phyloP scores from a whole-genome alignment of 306 rosid genomes.

The Purshia tridentata region DNA sequence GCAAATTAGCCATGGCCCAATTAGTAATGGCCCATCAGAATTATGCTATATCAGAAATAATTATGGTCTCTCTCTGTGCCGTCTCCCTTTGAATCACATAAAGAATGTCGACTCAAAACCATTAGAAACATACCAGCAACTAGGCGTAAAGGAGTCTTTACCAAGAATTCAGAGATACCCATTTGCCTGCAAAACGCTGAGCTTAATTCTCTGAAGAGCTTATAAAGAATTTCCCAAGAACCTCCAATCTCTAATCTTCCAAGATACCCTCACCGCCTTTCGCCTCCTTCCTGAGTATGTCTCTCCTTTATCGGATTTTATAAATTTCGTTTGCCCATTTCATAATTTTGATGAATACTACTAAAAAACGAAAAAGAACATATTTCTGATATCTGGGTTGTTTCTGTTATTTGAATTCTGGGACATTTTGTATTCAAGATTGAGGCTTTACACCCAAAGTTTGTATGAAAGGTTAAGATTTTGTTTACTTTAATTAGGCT shows the following conservation, averaged over 20 bases:
- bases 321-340: background rate
- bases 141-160: slow-evolving; percentile 43
- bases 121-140: slow-evolving; percentile 54
- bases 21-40: background rate
- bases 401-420: too few species aligned
- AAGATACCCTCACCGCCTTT: slow-evolving; percentile 75
- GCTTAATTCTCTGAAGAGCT: slow-evolving; percentile 58
- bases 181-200: slow-evolving; percentile 65
- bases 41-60: background rate
- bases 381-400: slow-evolving; percentile 6
- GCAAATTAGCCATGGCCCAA: too few species aligned
- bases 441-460: background rate
- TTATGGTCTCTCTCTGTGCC: background rate
- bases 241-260: slow-evolving; percentile 58
- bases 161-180: slow-evolving; percentile 50
- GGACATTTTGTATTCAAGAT: background rate
- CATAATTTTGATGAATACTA: background rate
- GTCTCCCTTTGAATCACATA: background rate
- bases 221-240: slow-evolving; percentile 59
- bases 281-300: slow-evolving; percentile 76
- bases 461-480: background rate
- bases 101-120: slow-evolving; percentile 49
- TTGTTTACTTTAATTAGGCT: background rate
- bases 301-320: background rate
- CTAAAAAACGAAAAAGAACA: background rate